A percentile compares a stretch with the other conserved stretches of the same genome.
phyloP scores from a whole-genome alignment of 2,329 filamentous ascomycete species.

The Pseudogymnoascus sp. region DNA sequence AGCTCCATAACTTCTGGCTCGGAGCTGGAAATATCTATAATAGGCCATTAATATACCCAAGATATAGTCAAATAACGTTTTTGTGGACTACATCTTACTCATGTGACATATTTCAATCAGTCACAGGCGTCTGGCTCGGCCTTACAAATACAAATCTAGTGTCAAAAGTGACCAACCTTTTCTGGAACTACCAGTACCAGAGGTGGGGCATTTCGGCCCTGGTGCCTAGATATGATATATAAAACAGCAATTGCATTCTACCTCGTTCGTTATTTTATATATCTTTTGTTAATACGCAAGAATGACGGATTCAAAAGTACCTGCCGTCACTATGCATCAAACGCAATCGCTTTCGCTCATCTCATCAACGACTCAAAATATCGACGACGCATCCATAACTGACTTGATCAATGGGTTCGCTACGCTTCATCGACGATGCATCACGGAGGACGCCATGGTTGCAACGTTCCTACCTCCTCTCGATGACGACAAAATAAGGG shows the following conservation, averaged over 20 bases:
- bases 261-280: background rate
- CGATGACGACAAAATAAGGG: constrained; percentile 45
- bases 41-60: background rate
- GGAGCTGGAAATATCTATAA: background rate
- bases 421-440: constrained; percentile 50
- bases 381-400: background rate
- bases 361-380: background rate
- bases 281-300: background rate
- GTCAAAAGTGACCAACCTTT: background rate
- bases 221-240: background rate
- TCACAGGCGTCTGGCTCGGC: background rate
- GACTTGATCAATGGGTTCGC: constrained; percentile 44
- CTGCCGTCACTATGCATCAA: background rate
- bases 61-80: background rate
- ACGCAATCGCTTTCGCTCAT: background rate
- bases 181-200: background rate
- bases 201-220: background rate
- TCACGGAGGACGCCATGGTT: constrained; percentile 48
- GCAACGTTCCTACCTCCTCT: constrained; percentile 54
- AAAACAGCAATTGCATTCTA: background rate
- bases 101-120: background rate
- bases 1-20: background rate
- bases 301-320: background rate
- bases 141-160: background rate
- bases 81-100: background rate